These are phyloP conservation scores for Apostasia shenzhenica DNA, from an alignment of 106 monocot genomes.

Conservation along the genomic window DNA sequence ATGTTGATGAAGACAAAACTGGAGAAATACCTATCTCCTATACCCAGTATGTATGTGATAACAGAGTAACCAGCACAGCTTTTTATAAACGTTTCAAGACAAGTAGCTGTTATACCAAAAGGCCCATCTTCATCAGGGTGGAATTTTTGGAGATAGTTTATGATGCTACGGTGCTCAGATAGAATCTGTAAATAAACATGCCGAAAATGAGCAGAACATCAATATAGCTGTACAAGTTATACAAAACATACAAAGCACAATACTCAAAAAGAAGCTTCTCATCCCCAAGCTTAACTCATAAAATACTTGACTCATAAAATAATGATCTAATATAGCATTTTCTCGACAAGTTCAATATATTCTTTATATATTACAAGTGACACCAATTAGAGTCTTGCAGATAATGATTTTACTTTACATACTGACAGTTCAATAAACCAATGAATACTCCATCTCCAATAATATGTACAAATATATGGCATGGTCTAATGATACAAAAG, in stretches of 20 bases:
- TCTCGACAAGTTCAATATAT: too few relatives aligned
- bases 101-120: constrained; percentile 91
- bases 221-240: background rate
- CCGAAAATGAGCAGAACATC: background rate
- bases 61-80: constrained; percentile 99
- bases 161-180: constrained; percentile 82
- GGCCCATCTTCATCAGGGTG: constrained; percentile 94
- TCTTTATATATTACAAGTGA: too few relatives aligned
- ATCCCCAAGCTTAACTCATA: too few relatives aligned
- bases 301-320: too few relatives aligned
- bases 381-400: too few relatives aligned
- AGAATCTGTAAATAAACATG: constrained; percentile 54
- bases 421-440: constrained; percentile 19
- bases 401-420: too few relatives aligned
- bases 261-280: too few relatives aligned
- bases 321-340: too few relatives aligned
- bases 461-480: too few relatives aligned
- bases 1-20: background rate
- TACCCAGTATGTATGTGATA: constrained; percentile 94
- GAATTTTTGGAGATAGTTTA: constrained; percentile 84
- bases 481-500: background rate
- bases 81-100: constrained; percentile 96
- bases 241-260: background rate
- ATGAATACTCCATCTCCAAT: too few relatives aligned
- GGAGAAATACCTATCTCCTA: constrained; percentile 75